phyloP scores from a whole-genome alignment of 768 basidiomycete species.

The Termitomyces heimii region DNA sequence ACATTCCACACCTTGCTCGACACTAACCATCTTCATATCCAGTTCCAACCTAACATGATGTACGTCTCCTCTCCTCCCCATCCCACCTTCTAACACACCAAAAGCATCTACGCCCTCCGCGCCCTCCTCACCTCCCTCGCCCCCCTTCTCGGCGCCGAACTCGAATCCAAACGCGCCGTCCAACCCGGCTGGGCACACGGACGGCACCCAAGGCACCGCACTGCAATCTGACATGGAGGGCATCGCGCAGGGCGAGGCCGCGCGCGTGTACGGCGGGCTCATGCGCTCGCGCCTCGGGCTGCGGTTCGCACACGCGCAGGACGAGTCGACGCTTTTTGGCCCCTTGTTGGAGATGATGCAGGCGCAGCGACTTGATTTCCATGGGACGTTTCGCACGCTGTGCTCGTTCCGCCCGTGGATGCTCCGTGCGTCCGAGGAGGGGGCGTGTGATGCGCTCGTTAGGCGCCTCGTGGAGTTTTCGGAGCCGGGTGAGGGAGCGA shows the following conservation, averaged over 20 bases:
- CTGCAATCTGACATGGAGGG: not conserved
- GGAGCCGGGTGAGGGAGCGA: constrained; percentile 24
- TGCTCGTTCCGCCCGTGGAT: constrained; percentile 43
- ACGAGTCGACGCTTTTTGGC: constrained; percentile 55
- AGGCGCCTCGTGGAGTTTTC: constrained; percentile 37
- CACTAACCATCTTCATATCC: not conserved
- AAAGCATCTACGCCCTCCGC: constrained; percentile 74
- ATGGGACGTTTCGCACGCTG: constrained; percentile 75
- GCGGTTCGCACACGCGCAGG: constrained; percentile 42
- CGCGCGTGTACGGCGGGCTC: constrained; percentile 56
- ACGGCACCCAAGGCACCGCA: not conserved
- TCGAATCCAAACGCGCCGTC: constrained; percentile 46
- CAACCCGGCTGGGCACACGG: constrained; percentile 53
- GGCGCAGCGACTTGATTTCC: constrained; percentile 77
- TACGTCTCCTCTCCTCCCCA: constrained; percentile 22
- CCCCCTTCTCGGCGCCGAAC: constrained; percentile 84
- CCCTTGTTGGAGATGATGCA: constrained; percentile 76
- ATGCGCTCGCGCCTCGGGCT: constrained; percentile 85
- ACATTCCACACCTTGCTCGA: not conserved
- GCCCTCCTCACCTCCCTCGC: constrained; percentile 73
- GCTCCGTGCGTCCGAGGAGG: not conserved
- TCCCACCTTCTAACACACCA: not conserved
- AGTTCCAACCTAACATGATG: constrained; percentile 82
- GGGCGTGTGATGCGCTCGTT: constrained; percentile 35
- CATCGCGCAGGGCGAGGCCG: constrained; percentile 15